Conservation (phyloP, 345 rosid genomes). For the Rhodomyrtus tomentosa region DNA sequence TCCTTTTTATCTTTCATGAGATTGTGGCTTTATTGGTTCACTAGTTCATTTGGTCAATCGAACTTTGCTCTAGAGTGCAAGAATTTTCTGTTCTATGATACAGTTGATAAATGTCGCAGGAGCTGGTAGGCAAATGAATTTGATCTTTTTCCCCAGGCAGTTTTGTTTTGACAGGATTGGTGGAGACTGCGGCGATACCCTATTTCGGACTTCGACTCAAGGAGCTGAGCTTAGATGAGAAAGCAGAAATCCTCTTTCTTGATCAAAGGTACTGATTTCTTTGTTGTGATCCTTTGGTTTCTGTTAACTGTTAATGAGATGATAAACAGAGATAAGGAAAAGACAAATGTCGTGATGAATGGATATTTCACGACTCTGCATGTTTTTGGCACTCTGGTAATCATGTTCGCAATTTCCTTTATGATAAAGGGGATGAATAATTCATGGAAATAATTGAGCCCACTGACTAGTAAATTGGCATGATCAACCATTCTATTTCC, state of each 20-base stretch:
- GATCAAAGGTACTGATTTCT: constrained; percentile 52
- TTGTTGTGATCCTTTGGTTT: background rate
- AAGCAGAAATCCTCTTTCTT: constrained; percentile 66
- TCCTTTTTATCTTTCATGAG: background rate
- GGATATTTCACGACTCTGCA: background rate
- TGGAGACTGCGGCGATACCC: constrained; percentile 49
- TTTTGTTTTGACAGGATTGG: constrained; percentile 88
- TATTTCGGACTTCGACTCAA: constrained; percentile 45
- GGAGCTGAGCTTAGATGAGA: constrained; percentile 73
- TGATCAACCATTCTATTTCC: background rate
- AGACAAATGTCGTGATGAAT: background rate
- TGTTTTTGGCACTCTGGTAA: background rate
- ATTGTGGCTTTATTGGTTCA: background rate
- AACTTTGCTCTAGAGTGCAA: background rate
- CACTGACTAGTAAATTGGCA: background rate
- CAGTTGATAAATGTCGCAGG: background rate
- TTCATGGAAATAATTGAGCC: background rate
- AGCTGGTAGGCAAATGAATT: background rate
- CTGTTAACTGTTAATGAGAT: background rate
- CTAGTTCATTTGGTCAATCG: background rate
- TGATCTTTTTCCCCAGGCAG: constrained; percentile 63
- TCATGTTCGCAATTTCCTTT: background rate
- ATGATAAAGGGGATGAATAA: background rate
- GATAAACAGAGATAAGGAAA: background rate
- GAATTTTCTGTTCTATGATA: background rate